Evolutionary conservation across 805 yeast genomes (phyloP).

Genomic region (Zygosaccharomyces kombuchaensis): DNA sequence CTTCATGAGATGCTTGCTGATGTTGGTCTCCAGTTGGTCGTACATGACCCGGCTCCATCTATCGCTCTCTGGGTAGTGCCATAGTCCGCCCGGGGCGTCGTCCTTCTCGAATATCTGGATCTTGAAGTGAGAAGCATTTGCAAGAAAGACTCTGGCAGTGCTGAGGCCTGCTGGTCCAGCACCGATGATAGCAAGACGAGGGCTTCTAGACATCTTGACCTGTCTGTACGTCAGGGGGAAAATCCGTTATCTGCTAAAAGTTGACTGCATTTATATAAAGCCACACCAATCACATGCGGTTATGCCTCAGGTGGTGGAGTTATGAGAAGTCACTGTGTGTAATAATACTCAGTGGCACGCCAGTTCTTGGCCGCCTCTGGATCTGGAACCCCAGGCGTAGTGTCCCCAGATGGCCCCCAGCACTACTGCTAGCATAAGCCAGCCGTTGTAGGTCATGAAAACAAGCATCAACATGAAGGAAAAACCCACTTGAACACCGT

Average conservation of each 20-base stretch:
- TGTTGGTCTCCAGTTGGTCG: constrained; percentile 63
- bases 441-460: constrained; percentile 83
- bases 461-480: constrained; percentile 73
- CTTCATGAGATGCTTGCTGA: constrained; percentile 63
- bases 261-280: not conserved
- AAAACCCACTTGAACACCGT: constrained; percentile 64
- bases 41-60: constrained; percentile 47
- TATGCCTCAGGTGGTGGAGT: constrained; percentile 3
- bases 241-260: not conserved
- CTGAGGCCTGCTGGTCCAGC: constrained; percentile 77
- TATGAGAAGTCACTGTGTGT: not conserved
- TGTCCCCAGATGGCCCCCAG: constrained; percentile 70
- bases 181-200: constrained; percentile 60
- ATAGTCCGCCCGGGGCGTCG: constrained; percentile 66
- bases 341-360: constrained; percentile 24
- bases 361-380: constrained; percentile 11
- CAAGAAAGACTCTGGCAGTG: constrained; percentile 55
- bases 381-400: constrained; percentile 48
- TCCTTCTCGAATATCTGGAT: constrained; percentile 61
- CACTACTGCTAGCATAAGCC: constrained; percentile 73
- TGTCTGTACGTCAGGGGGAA: not conserved
- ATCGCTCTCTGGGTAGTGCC: constrained; percentile 51
- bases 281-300: constrained; percentile 1
- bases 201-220: constrained; percentile 1
- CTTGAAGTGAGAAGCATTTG: constrained; percentile 44